Evolutionary conservation across 2,329 filamentous ascomycete species (phyloP).

Genomic region (Drechslerella coelobrocha): DNA sequence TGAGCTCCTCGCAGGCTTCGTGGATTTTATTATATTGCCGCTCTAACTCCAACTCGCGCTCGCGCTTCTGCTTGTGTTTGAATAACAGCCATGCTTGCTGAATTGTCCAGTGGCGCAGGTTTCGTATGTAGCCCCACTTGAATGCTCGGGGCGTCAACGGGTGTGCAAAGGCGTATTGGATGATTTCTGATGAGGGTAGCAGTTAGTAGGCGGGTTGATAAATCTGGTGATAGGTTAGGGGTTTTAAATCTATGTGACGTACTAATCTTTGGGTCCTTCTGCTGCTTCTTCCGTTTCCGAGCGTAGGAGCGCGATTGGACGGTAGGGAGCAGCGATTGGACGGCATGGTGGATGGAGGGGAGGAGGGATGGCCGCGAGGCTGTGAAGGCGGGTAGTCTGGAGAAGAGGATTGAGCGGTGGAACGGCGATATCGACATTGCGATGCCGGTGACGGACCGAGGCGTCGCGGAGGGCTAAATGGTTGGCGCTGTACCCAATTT

Average conservation of each 20-base stretch:
- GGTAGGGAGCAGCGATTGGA: constrained; percentile 29
- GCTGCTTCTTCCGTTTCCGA: constrained; percentile 20
- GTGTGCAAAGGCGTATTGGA: constrained; percentile 74
- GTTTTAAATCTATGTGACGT: too few species aligned
- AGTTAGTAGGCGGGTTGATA: constrained; percentile 1
- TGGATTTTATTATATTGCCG: constrained; percentile 82
- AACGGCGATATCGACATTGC: constrained; percentile 49
- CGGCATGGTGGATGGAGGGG: constrained; percentile 33
- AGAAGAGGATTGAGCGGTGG: constrained; percentile 50
- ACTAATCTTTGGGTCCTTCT: constrained; percentile 36
- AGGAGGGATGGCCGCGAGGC: constrained; percentile 18
- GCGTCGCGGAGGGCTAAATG: neutral
- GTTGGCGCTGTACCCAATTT: too few species aligned
- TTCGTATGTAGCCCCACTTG: constrained; percentile 83
- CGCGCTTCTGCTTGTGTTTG: constrained; percentile 71
- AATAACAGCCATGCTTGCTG: constrained; percentile 92
- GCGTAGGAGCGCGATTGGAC: constrained; percentile 39
- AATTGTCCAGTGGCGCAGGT: constrained; percentile 97
- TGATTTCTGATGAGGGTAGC: constrained; percentile 58
- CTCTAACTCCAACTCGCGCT: constrained; percentile 74
- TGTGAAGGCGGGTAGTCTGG: constrained; percentile 34
- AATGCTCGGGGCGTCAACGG: constrained; percentile 74
- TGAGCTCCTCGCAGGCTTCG: constrained; percentile 82
- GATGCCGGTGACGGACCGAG: neutral
- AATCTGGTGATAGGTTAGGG: too few species aligned